A percentile compares a stretch with the other conserved stretches of the same genome.
Conservation (phyloP, 495 filamentous ascomycete genomes). For the Aspergillus affinis region DNA sequence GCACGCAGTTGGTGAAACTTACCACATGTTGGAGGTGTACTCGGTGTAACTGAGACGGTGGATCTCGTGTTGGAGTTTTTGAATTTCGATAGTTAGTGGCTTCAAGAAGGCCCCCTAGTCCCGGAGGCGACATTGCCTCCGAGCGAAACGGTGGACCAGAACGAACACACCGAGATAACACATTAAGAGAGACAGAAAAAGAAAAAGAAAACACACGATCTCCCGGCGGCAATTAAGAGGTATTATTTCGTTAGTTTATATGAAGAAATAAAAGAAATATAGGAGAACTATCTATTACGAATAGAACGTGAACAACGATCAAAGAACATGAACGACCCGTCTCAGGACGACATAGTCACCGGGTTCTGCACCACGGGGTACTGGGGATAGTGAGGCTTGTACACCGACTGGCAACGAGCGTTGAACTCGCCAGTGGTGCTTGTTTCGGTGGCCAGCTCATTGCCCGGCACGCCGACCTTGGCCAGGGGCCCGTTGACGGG, state of each 20-base stretch:
- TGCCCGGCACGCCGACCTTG: constrained; percentile 22
- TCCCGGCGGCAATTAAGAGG: too few species aligned
- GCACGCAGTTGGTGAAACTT: neutral
- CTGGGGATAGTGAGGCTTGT: constrained; percentile 20
- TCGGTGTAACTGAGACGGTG: neutral
- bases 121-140: too few species aligned
- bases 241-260: too few species aligned
- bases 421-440: constrained; percentile 25
- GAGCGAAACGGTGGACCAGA: too few species aligned
- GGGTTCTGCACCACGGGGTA: constrained; percentile 27
- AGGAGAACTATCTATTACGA: neutral
- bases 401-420: constrained; percentile 23
- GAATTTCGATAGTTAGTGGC: neutral
- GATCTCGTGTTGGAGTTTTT: neutral
- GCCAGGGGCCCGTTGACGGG: constrained; percentile 24
- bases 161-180: too few species aligned
- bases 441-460: constrained; percentile 21
- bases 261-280: neutral
- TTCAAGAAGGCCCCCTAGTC: neutral
- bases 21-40: neutral
- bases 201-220: too few species aligned
- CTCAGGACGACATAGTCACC: constrained; percentile 11
- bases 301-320: neutral
- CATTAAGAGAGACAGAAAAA: too few species aligned
- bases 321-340: neutral